Evolutionary conservation across 2,329 filamentous ascomycete species (phyloP).

Genomic region (Colletotrichum godetiae): DNA sequence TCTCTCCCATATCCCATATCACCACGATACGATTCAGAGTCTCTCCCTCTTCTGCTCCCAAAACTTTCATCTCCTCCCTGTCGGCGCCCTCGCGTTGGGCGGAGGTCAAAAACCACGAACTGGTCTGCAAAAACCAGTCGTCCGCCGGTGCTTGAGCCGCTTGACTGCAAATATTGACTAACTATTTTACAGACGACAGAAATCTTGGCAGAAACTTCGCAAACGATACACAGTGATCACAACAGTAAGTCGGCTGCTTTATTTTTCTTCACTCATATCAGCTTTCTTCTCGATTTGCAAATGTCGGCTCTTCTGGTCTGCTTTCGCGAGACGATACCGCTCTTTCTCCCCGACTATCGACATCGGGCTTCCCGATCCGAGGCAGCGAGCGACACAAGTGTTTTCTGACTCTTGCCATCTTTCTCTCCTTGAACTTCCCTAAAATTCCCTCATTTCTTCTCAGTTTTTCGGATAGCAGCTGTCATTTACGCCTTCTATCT

Average conservation of each 20-base stretch:
- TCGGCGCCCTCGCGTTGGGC: neutral
- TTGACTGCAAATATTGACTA: neutral
- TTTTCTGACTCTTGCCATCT: fast-evolving
- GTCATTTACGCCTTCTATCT: neutral
- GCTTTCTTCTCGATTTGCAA: neutral
- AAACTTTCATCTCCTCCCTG: neutral
- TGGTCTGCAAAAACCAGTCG: neutral
- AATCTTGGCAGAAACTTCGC: neutral
- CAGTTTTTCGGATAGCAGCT: fast-evolving
- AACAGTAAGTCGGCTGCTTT: neutral
- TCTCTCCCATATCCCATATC: neutral
- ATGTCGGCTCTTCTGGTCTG: neutral
- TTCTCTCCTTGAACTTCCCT: neutral
- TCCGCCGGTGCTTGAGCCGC: neutral
- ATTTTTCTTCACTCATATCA: neutral
- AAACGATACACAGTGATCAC: neutral
- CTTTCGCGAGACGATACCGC: neutral
- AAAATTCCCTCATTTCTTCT: fast-evolving
- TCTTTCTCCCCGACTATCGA: too few species aligned
- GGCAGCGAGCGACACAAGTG: too few species aligned
- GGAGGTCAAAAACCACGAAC: neutral
- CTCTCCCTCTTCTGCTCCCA: neutral
- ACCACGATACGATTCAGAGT: neutral
- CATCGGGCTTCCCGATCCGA: too few species aligned
- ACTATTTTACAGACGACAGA: neutral